These are phyloP conservation scores for Neonectria magnoliae DNA, from an alignment of 2,329 filamentous ascomycete genomes.

Conservation along the genomic window DNA sequence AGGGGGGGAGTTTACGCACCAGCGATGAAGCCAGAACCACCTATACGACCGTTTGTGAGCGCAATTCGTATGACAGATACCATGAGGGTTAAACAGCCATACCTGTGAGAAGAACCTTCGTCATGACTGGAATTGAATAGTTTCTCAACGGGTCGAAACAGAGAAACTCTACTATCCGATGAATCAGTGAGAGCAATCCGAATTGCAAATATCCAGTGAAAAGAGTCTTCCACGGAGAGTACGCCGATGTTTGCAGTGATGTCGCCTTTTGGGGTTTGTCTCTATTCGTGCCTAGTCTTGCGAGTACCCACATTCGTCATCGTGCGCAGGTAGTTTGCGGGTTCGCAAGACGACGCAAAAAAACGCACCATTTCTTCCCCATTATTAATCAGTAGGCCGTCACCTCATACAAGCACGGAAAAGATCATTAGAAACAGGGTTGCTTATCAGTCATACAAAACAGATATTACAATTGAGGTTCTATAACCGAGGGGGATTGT, in stretches of 20 bases:
- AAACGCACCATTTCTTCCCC: neutral
- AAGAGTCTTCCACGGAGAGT: neutral
- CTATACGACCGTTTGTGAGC: constrained; percentile 32
- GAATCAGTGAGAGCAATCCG: neutral
- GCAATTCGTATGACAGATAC: neutral
- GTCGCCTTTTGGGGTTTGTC: constrained; percentile 16
- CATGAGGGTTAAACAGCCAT: neutral
- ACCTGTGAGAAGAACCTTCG: constrained; percentile 48
- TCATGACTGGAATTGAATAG: constrained; percentile 36
- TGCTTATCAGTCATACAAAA: constrained; percentile 24
- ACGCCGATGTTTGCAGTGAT: neutral
- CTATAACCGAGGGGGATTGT: constrained; percentile 37
- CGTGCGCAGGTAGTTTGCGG: constrained; percentile 21
- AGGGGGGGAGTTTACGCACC: constrained; percentile 36
- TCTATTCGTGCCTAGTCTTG: neutral
- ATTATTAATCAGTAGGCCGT: constrained; percentile 9
- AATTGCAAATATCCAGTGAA: neutral
- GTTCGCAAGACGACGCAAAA: constrained; percentile 15
- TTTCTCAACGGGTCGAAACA: neutral
- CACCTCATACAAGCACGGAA: too few species aligned
- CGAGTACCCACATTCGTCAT: constrained; percentile 40
- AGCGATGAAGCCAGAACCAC: constrained; percentile 50
- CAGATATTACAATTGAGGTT: constrained; percentile 43
- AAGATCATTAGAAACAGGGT: neutral
- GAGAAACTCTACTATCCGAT: neutral